Percentiles rank a stretch among this genome's conserved stretches.
These are phyloP conservation scores for Mucor saturninus DNA, from an alignment of 371 early-diverging fungal genomes.

Conservation along the genomic window DNA sequence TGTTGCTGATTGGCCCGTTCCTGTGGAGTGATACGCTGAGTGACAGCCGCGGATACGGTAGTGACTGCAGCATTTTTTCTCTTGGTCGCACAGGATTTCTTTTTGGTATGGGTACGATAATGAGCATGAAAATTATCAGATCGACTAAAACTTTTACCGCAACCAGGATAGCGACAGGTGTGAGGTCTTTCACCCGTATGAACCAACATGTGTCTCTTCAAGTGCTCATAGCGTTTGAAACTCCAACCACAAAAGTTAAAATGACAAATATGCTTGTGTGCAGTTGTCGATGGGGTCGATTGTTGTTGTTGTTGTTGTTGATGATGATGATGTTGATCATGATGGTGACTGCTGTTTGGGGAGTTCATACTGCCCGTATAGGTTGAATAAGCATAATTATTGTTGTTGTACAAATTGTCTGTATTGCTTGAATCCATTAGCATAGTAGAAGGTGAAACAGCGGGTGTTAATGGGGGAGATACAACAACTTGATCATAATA, in stretches of 20 bases:
- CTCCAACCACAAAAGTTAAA: constrained; percentile 62
- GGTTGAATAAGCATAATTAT: not conserved
- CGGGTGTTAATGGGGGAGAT: constrained; percentile 34
- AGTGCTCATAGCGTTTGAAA: constrained; percentile 82
- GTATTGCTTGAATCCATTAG: constrained; percentile 14
- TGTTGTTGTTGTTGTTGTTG: not conserved
- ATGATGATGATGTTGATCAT: not conserved
- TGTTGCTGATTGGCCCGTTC: not conserved
- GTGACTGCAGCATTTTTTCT: constrained; percentile 7
- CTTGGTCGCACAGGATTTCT: constrained; percentile 13
- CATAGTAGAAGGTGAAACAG: constrained; percentile 27
- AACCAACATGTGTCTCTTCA: constrained; percentile 80
- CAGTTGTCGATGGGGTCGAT: not conserved
- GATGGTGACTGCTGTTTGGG: not conserved
- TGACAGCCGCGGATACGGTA: constrained; percentile 7
- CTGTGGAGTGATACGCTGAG: not conserved
- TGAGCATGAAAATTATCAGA: constrained; percentile 75
- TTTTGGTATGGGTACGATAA: constrained; percentile 56
- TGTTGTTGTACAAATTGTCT: not conserved
- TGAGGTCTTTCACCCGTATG: constrained; percentile 69
- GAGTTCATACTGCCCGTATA: not conserved
- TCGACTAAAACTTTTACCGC: constrained; percentile 73
- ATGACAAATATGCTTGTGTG: constrained; percentile 59
- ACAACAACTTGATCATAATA: constrained; percentile 15
- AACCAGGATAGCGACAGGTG: constrained; percentile 65